Percentiles rank a stretch among this genome's conserved stretches.
Evolutionary conservation across 257 asterid genomes (phyloP).

Genomic region (Solanum paucissectum): DNA sequence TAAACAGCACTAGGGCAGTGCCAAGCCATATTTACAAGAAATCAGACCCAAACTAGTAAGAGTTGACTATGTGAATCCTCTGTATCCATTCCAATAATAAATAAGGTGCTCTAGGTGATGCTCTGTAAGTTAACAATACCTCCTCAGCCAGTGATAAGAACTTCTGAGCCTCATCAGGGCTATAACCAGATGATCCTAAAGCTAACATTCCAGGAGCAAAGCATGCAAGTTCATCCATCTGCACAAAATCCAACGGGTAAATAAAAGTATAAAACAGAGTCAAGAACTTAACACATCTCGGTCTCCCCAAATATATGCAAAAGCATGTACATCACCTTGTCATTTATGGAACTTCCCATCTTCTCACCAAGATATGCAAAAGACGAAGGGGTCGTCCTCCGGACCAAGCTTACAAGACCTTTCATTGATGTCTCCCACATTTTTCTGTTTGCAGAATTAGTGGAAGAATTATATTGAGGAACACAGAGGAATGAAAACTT

Average conservation of each 20-base stretch:
- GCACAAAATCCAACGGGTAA: conserved; percentile 23
- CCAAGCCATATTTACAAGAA: background rate
- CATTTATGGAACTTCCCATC: conserved; percentile 63
- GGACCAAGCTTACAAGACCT: conserved; percentile 91
- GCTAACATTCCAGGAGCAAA: conserved; percentile 99
- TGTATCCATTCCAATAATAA: background rate
- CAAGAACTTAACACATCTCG: background rate
- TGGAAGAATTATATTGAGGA: background rate
- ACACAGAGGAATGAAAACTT: background rate
- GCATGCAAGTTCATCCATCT: conserved; percentile 99
- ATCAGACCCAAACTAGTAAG: background rate
- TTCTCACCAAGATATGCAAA: conserved; percentile 87
- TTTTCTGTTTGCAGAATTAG: conserved; percentile 42
- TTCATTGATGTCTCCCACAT: conserved; percentile 99
- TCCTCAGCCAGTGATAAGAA: conserved; percentile 84
- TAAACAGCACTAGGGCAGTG: background rate
- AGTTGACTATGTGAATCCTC: background rate
- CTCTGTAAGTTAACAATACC: conserved; percentile 24
- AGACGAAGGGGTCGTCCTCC: conserved; percentile 83
- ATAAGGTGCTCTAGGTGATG: background rate
- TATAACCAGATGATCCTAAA: conserved; percentile 83
- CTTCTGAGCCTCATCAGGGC: conserved; percentile 72
- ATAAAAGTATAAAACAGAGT: background rate
- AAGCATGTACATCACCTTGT: conserved; percentile 51
- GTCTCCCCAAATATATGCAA: background rate